These are phyloP conservation scores for Fraxinus sp. DNA, from an alignment of 305 asterid species.

Conservation along the genomic window DNA sequence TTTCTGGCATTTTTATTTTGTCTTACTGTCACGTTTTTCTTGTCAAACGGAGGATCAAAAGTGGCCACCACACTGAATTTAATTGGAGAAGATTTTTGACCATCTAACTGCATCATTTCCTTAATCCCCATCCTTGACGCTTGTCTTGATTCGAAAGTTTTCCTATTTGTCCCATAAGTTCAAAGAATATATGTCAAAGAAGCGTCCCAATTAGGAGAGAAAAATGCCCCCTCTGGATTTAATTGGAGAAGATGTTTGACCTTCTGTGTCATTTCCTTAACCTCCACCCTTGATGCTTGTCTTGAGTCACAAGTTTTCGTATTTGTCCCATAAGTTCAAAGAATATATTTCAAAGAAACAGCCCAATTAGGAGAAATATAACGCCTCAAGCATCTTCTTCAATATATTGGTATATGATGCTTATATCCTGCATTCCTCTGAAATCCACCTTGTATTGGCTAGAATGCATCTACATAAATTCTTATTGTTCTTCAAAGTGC, in stretches of 20 bases:
- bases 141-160: background rate
- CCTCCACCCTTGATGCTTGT: background rate
- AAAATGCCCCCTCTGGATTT: background rate
- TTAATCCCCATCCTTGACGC: background rate
- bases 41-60: background rate
- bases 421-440: background rate
- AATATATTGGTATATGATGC: background rate
- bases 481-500: background rate
- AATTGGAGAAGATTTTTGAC: background rate
- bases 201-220: background rate
- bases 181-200: background rate
- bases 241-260: background rate
- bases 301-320: background rate
- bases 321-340: background rate
- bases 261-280: background rate
- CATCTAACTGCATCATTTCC: background rate
- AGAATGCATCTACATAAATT: background rate
- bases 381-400: background rate
- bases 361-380: background rate
- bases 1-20: background rate
- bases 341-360: background rate
- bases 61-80: background rate
- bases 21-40: background rate
- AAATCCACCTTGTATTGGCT: background rate
- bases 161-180: background rate